Percentiles rank a stretch among this genome's conserved stretches.
Evolutionary conservation across 1,284 basidiomycete genomes (phyloP).

Genomic region (Cryptococcus sp.): DNA sequence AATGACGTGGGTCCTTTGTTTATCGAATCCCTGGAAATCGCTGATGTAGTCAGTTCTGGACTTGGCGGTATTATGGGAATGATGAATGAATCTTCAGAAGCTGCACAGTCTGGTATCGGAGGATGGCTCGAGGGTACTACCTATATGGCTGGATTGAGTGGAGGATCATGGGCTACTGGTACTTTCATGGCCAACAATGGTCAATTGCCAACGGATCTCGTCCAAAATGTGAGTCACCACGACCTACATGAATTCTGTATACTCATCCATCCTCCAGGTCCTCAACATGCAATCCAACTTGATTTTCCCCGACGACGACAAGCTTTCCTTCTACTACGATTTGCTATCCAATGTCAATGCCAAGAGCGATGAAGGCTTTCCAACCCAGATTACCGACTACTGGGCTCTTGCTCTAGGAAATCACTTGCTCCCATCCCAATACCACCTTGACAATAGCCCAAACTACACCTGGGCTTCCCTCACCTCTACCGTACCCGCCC

Average conservation of each 20-base stretch:
- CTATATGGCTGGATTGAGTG: constrained; percentile 45
- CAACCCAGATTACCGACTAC: constrained; percentile 44
- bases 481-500: constrained; percentile 20
- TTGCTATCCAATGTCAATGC: constrained; percentile 38
- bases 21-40: not conserved
- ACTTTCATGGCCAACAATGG: constrained; percentile 42
- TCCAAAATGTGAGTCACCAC: constrained; percentile 30
- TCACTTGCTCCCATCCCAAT: constrained; percentile 42
- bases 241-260: not conserved
- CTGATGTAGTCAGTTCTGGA: constrained; percentile 10
- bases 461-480: constrained; percentile 41
- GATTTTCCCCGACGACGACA: constrained; percentile 45
- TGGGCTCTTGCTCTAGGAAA: constrained; percentile 43
- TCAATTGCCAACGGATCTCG: constrained; percentile 30
- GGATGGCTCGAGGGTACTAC: constrained; percentile 43
- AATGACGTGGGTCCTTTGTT: constrained; percentile 41
- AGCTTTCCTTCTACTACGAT: constrained; percentile 47
- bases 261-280: constrained; percentile 12
- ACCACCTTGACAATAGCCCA: constrained; percentile 34
- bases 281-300: constrained; percentile 51
- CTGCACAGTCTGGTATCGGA: constrained; percentile 27
- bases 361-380: constrained; percentile 39
- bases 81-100: constrained; percentile 23
- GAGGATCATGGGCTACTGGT: constrained; percentile 45
- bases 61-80: constrained; percentile 20